Evolutionary conservation across 116 monocot species (phyloP).

Genomic region (Posidonia oceanica): DNA sequence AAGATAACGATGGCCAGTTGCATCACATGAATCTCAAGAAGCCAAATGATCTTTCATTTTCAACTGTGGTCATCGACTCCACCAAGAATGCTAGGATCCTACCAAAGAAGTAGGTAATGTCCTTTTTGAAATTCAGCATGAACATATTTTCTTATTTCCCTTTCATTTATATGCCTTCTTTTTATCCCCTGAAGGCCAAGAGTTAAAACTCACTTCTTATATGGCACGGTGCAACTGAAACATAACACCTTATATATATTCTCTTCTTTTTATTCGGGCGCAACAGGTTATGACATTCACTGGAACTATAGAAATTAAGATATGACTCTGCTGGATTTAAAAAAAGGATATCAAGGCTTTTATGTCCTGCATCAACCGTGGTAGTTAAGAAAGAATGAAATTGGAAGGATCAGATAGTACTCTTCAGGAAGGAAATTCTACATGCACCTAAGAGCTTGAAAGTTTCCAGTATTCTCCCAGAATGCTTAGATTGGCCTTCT

Average conservation of each 20-base stretch:
- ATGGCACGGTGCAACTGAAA: not conserved
- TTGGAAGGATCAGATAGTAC: no score
- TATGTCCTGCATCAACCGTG: no score
- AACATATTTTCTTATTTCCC: not conserved
- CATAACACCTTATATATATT: not conserved
- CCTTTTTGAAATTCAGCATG: not conserved
- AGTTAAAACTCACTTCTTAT: not conserved
- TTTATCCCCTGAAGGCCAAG: no score
- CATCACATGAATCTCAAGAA: conserved; percentile 10
- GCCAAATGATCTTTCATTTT: conserved; percentile 36
- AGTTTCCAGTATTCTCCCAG: no score
- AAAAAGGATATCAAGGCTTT: no score
- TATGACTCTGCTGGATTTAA: no score
- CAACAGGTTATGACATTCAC: conserved; percentile 1
- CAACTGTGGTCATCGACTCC: conserved; percentile 31
- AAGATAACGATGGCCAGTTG: not conserved
- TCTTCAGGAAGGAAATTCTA: no score
- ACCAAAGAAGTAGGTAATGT: conserved; percentile 29
- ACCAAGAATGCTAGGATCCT: conserved; percentile 28
- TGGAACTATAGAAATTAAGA: not conserved
- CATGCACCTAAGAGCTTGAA: no score
- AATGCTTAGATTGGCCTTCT: no score
- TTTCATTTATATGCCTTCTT: not conserved
- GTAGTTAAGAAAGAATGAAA: no score
- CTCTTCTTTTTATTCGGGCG: not conserved